These are phyloP conservation scores for Cyclostephanos tholiformis DNA, from an alignment of 108 stramenopile species.

Conservation along the genomic window DNA sequence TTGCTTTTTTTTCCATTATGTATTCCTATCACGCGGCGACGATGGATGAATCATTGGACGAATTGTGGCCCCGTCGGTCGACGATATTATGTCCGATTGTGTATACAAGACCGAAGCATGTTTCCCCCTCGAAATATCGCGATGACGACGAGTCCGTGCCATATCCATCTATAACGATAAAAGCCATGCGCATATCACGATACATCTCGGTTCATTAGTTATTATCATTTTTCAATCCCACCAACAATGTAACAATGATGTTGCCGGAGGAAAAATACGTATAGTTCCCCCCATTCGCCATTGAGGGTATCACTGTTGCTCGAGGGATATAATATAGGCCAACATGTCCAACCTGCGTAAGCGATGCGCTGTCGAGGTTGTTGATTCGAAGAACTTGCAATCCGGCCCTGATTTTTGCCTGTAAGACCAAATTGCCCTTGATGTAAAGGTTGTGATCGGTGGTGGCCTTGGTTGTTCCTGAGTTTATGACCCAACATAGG, in stretches of 20 bases:
- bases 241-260: conserved; percentile 26
- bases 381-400: conserved; percentile 30
- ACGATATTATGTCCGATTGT: too few species aligned
- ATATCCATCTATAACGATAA: too few species aligned
- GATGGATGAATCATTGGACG: too few species aligned
- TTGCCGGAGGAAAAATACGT: conserved; percentile 42
- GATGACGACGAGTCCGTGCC: too few species aligned
- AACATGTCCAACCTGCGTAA: conserved; percentile 38
- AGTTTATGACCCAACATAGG: neutral
- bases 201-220: too few species aligned
- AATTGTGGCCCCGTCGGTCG: too few species aligned
- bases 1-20: too few species aligned
- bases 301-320: neutral
- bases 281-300: conserved; percentile 47
- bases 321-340: conserved; percentile 28
- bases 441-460: conserved; percentile 58
- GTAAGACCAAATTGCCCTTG: conserved; percentile 21
- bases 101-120: too few species aligned
- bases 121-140: too few species aligned
- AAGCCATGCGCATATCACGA: too few species aligned
- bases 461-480: conserved; percentile 12
- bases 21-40: too few species aligned
- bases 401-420: conserved; percentile 46
- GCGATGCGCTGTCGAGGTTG: neutral
- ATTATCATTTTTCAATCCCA: conserved; percentile 21